These are phyloP conservation scores for Xylaria multiplex DNA, from an alignment of 2,329 filamentous ascomycete genomes.

Conservation along the genomic window DNA sequence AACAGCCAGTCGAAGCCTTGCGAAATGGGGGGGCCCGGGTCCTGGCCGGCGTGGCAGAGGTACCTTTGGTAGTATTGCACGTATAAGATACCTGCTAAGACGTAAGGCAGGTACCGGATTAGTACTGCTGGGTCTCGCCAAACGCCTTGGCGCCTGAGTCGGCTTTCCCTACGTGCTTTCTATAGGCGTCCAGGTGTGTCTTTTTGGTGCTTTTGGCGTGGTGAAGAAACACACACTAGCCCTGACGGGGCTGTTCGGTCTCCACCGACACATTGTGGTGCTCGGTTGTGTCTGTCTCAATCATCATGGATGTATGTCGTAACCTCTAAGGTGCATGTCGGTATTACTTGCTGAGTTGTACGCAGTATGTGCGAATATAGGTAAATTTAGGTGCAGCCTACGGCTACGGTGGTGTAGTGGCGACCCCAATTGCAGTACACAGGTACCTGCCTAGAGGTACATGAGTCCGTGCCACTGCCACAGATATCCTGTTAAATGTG, in stretches of 20 bases:
- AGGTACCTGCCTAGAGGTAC: too few relatives aligned
- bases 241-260: constrained; percentile 1
- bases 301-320: too few relatives aligned
- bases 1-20: constrained; percentile 13
- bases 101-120: too few relatives aligned
- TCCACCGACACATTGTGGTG: constrained; percentile 2
- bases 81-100: constrained; percentile 3
- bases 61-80: not conserved
- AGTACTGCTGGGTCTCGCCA: not conserved
- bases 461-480: too few relatives aligned
- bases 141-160: not conserved
- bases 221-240: not conserved
- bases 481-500: too few relatives aligned
- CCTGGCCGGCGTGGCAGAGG: not conserved
- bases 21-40: not conserved
- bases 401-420: too few relatives aligned
- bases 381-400: too few relatives aligned
- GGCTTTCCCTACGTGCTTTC: not conserved
- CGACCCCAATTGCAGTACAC: too few relatives aligned
- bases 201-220: not conserved
- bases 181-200: constrained; percentile 2
- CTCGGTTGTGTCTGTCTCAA: not conserved
- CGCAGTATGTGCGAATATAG: too few relatives aligned
- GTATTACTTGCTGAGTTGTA: not conserved
- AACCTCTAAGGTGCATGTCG: not conserved